Conservation (phyloP, 1,284 basidiomycete species). For the Exobasidium rhododendri region DNA sequence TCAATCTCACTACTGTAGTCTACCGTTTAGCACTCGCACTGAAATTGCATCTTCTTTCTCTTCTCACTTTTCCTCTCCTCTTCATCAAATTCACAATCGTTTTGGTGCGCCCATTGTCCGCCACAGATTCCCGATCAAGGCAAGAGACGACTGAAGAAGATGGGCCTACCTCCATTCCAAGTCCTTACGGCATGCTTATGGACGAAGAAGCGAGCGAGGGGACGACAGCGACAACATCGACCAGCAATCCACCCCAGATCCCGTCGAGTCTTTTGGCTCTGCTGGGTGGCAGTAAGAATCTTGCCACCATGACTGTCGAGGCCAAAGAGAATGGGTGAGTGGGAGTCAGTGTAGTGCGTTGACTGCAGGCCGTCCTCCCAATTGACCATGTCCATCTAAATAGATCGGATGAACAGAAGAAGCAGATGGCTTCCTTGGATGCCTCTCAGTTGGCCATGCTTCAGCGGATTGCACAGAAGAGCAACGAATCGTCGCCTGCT, state of each 20-base stretch:
- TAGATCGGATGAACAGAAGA: no score
- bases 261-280: slow-evolving; percentile 25
- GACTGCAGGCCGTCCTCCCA: no score
- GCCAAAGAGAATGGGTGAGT: slow-evolving; percentile 5
- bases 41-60: slow-evolving; percentile 11
- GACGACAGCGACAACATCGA: background rate
- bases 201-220: slow-evolving; percentile 3
- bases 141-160: background rate
- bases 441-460: slow-evolving; percentile 12
- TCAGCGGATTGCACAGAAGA: slow-evolving; percentile 10
- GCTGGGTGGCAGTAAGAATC: slow-evolving; percentile 17
- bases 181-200: slow-evolving; percentile 7
- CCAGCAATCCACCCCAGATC: slow-evolving; percentile 12
- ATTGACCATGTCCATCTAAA: no score
- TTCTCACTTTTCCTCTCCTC: background rate
- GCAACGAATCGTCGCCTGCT: no score
- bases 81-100: background rate
- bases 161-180: background rate
- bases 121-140: background rate
- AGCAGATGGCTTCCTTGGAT: no score
- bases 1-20: background rate
- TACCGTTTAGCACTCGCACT: background rate
- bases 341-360: no score
- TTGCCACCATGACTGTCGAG: background rate
- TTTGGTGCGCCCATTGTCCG: background rate